Evolutionary conservation across 2,329 filamentous ascomycete species (phyloP), one percentile per base, ranked within the genome.

Genomic region (Pseudogymnoascus sp.): DNA sequence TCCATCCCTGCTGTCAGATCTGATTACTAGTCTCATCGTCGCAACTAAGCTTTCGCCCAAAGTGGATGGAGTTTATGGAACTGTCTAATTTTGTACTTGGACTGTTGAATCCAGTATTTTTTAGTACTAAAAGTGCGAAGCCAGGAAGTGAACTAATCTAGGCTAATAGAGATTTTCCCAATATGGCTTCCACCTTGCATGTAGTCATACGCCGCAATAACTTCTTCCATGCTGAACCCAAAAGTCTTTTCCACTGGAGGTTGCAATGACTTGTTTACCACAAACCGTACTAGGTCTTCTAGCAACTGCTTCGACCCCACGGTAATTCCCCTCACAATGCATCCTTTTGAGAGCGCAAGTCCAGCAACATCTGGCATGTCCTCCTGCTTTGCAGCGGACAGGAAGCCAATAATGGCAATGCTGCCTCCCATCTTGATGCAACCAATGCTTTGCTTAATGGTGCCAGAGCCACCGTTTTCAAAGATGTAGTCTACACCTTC

Each of bases 381-480:
- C 1, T 70, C 67, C 59, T 72, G 66, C 20, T 61, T 61, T 4
- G 60, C 65, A 14, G 38, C 16, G 2, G 65, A 50, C n/a, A 76
- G 61, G 41, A 76, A 78, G 0, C 80, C 80, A 47, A 81, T 75
- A 9, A 77, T 68, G 54, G 74, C 71, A 39, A 82, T 75, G 25
- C 77, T 65, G 0, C 80, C 81, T 1, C 78, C 79, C 33, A 70
- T 72, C 0, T 75, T 73, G 2, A 78, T 72, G 16, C 74, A 74
- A 8, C 76, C 71, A 35, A 87, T 72, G 2, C 77, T 80, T 67
- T 86, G 78, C 3, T 74, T 68, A 64, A 89, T 77, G 0, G 85
- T 88, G n/a, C 76, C 78, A 0, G 82, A 76, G 0, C 86, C 86
- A 11, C 84, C 86, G n/a, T 88, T 81, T 67, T 90, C 87, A 38